Evolutionary conservation across 768 basidiomycete species (phyloP), one percentile per base, ranked within the genome.

Genomic region (Leccinellum rugosiceps): DNA sequence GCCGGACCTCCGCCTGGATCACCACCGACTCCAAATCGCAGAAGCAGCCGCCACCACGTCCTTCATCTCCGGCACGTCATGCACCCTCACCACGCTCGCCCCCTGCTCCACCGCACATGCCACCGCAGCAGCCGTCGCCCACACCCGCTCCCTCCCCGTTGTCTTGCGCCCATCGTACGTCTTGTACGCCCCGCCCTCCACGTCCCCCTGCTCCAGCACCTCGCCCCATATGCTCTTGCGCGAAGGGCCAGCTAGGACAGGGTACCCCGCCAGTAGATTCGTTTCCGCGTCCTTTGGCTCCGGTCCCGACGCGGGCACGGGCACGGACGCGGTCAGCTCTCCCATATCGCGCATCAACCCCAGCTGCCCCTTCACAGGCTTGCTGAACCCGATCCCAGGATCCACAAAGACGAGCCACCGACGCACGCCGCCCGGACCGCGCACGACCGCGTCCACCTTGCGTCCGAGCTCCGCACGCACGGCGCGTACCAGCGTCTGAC

Each of bases 351-450:
- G 78, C 50, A 98, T 69, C 11, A 96, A 65, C 59, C 80, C 77
- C 32, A 93, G 61, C 71, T 96, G 95, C 5, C 81, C 92, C 28
- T 85, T 79, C 3, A 86, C 69, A 0, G 84, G 82, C 73, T 98
- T 98, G 72, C 94, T 96, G 71, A 98, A 99, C 32, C 97, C 96
- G 52, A 98, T 76, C 0, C 96, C 96, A 3, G 96, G 92, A 74
- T 98, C 97, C 25, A 88, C 80, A 52, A 98, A 80, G 59, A 98
- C 83, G 58, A 91, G 80, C 96, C 96, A 98, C 51, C 90, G 75
- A 55, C 91, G 78, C 10, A 98, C 73, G 0, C 94, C 92, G 1
- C 85, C 86, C 50, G 72, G 77, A 0, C 87, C 88, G 28, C 75
- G 78, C 23, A 97, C 80, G 25, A 89, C 82, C 9, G 69, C 63